phyloP scores from a whole-genome alignment of 2,329 filamentous ascomycete genomes.

The Xylaria arbuscula region DNA sequence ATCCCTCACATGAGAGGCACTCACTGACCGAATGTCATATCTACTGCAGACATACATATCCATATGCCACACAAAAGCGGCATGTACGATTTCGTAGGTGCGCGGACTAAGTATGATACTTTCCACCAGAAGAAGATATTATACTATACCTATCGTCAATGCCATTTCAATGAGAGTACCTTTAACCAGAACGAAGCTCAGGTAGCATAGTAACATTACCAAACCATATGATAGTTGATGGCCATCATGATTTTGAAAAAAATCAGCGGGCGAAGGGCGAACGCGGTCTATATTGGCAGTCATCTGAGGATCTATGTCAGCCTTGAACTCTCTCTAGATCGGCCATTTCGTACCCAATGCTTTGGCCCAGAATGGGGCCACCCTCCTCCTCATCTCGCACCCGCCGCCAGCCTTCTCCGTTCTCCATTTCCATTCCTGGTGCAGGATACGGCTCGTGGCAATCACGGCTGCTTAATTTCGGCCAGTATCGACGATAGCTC shows the following conservation, averaged over 20 bases:
- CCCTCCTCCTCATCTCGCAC: constrained; percentile 67
- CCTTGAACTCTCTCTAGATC: constrained; percentile 36
- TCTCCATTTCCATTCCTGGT: constrained; percentile 53
- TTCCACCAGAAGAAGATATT: neutral
- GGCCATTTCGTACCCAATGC: constrained; percentile 49
- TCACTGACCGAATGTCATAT: neutral
- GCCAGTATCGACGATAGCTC: constrained; percentile 74
- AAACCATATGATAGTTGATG: neutral
- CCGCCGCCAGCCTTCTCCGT: constrained; percentile 53
- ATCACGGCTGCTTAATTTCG: constrained; percentile 60
- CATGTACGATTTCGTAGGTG: constrained; percentile 3
- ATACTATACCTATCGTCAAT: constrained; percentile 3
- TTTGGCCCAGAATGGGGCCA: constrained; percentile 48
- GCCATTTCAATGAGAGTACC: neutral
- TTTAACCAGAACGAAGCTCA: neutral
- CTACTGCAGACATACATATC: neutral
- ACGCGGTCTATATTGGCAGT: constrained; percentile 32
- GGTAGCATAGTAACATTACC: neutral
- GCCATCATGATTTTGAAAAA: neutral
- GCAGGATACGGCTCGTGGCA: constrained; percentile 69
- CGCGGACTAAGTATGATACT: neutral
- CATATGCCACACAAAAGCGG: neutral
- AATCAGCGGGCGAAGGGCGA: constrained; percentile 11
- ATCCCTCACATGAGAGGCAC: neutral
- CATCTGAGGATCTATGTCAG: constrained; percentile 46